These are phyloP conservation scores for Trichophyton rubrum DNA, from an alignment of 2,329 filamentous ascomycete species.

Conservation along the genomic window DNA sequence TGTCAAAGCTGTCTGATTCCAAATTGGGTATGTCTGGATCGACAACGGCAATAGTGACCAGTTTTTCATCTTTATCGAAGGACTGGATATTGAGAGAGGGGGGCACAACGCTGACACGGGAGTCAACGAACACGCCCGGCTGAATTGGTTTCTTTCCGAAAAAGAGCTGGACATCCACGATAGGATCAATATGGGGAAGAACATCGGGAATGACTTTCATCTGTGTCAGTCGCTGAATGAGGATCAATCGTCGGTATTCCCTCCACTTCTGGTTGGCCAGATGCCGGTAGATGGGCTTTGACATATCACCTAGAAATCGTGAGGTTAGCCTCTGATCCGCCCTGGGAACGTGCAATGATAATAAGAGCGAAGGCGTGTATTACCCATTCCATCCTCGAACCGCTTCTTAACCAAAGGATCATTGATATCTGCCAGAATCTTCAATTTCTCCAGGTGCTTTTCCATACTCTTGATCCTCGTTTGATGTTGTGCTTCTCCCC, in stretches of 20 bases:
- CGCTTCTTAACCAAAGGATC: conserved; percentile 85
- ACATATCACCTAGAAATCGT: conserved; percentile 63
- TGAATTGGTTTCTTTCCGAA: conserved; percentile 60
- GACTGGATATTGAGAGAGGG: conserved; percentile 72
- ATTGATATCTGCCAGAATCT: conserved; percentile 87
- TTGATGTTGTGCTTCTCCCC: conserved; percentile 54
- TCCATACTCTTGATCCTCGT: conserved; percentile 57
- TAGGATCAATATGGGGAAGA: conserved; percentile 64
- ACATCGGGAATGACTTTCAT: conserved; percentile 83
- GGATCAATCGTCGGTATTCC: conserved; percentile 62
- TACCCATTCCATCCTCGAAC: conserved; percentile 85
- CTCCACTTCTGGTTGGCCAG: conserved; percentile 83
- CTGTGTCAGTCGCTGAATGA: conserved; percentile 74
- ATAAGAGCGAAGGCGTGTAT: conserved; percentile 15
- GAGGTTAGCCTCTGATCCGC: conserved; percentile 15
- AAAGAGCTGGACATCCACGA: conserved; percentile 66
- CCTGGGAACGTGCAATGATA: background rate
- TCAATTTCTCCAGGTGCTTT: conserved; percentile 60
- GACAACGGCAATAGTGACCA: conserved; percentile 73
- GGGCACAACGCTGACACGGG: conserved; percentile 56
- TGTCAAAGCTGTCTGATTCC: conserved; percentile 61
- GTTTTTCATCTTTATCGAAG: conserved; percentile 67
- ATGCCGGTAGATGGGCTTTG: conserved; percentile 87
- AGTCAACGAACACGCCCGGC: conserved; percentile 69
- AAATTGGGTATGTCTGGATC: conserved; percentile 82